phyloP scores from a whole-genome alignment of 805 yeast genomes.

The Diddensiella santjacobensis region DNA sequence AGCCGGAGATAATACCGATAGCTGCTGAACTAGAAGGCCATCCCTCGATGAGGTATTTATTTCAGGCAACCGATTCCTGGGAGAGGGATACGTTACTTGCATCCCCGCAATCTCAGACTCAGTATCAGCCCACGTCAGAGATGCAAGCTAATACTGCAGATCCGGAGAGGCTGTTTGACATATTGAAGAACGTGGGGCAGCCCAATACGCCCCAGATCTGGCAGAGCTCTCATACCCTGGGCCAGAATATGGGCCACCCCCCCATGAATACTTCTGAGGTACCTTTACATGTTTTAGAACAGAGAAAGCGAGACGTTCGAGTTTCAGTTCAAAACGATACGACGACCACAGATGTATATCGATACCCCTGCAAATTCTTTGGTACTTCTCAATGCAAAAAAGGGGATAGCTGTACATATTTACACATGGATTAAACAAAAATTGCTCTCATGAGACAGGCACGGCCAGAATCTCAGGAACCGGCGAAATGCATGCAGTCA shows the following conservation, averaged over 20 bases:
- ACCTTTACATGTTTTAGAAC: not conserved
- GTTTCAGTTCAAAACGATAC: constrained; percentile 9
- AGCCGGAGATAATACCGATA: constrained; percentile 1
- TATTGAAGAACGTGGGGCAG: too few relatives aligned
- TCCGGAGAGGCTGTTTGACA: too few relatives aligned
- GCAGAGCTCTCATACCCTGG: too few relatives aligned
- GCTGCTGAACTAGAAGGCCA: not conserved
- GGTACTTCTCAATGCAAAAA: constrained; percentile 4
- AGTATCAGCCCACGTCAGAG: too few relatives aligned
- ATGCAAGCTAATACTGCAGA: too few relatives aligned
- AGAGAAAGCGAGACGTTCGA: constrained; percentile 13
- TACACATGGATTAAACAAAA: constrained; percentile 8
- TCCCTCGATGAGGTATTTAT: not conserved
- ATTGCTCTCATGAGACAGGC: not conserved
- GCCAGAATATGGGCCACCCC: too few relatives aligned
- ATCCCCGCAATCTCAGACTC: too few relatives aligned
- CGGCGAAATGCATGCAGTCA: too few relatives aligned
- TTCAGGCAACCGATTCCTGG: too few relatives aligned
- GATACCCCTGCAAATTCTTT: constrained; percentile 12
- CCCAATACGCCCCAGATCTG: too few relatives aligned
- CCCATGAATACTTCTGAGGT: too few relatives aligned
- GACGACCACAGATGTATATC: constrained; percentile 7
- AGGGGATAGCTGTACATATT: constrained; percentile 15
- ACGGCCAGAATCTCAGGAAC: not conserved
- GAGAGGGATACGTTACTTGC: too few relatives aligned